A percentile compares a stretch with the other conserved stretches of the same genome.
Evolutionary conservation across 163 green algal genomes (phyloP).

Genomic region (Trebouxia gelatinosa): DNA sequence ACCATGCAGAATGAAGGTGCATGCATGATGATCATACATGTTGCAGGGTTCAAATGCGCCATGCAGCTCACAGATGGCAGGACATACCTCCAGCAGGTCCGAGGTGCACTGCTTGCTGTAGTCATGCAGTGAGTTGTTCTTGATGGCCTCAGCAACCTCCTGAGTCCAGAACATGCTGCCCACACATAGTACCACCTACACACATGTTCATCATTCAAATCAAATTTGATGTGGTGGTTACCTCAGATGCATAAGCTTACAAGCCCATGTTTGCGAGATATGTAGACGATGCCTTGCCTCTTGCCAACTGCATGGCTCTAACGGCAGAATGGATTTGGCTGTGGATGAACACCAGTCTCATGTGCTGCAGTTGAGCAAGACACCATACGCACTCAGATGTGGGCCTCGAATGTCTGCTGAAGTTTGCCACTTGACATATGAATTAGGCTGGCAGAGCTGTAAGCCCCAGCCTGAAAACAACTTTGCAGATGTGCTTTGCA

Average conservation of each 20-base stretch:
- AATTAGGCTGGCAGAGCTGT: too few relatives aligned
- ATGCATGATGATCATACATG: too few relatives aligned
- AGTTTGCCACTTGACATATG: too few relatives aligned
- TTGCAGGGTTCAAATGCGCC: too few relatives aligned
- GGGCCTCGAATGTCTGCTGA: too few relatives aligned
- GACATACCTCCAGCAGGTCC: conserved; percentile 57
- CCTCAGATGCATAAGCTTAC: neutral
- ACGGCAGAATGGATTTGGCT: too few relatives aligned
- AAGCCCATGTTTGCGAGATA: neutral
- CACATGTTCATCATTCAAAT: neutral
- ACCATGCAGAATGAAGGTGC: too few relatives aligned
- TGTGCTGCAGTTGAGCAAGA: neutral
- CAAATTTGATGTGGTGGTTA: neutral
- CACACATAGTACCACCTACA: conserved; percentile 64
- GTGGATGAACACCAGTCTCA: too few relatives aligned
- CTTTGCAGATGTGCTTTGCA: too few relatives aligned
- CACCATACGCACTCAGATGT: neutral
- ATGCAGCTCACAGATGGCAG: neutral
- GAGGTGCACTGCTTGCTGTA: conserved; percentile 69
- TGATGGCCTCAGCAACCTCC: conserved; percentile 58
- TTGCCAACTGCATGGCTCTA: too few relatives aligned
- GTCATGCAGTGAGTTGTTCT: conserved; percentile 40
- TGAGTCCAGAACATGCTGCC: conserved; percentile 74
- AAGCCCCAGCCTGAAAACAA: too few relatives aligned
- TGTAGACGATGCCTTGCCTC: neutral